Evolutionary conservation across 176 grass and related monocot genomes (phyloP).

Genomic region (Aegilops sharonensis): DNA sequence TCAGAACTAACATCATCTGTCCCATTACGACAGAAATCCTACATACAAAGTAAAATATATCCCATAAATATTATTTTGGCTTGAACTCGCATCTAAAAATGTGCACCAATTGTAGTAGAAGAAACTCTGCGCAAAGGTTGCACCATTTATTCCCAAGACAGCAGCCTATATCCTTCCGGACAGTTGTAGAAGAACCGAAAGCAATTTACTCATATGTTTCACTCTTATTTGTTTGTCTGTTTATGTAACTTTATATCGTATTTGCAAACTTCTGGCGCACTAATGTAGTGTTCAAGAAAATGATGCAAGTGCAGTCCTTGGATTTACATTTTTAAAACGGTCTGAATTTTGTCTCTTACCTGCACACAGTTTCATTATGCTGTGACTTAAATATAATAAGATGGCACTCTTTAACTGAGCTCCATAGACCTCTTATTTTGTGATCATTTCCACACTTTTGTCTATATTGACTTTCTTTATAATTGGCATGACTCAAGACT

Average conservation of each 20-base stretch:
- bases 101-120: neutral
- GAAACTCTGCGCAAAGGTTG: neutral
- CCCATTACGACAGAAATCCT: conserved; percentile 4
- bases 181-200: conserved; percentile 11
- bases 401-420: neutral
- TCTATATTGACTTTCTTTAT: conserved; percentile 8
- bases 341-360: neutral
- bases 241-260: neutral
- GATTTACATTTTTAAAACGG: conserved; percentile 1
- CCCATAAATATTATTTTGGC: neutral
- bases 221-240: neutral
- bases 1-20: neutral
- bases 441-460: conserved; percentile 9
- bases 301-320: conserved; percentile 1
- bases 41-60: conserved; percentile 23
- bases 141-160: neutral
- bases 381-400: neutral
- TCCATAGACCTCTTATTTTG: conserved; percentile 15
- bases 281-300: conserved; percentile 1
- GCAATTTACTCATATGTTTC: neutral
- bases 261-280: neutral
- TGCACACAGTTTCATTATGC: neutral
- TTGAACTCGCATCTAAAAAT: neutral
- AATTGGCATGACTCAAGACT: conserved; percentile 57
- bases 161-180: conserved; percentile 8